Evolutionary conservation across 2,329 filamentous ascomycete genomes (phyloP), one percentile per base, ranked within the genome.

Genomic region (Pseudogymnoascus sp.): DNA sequence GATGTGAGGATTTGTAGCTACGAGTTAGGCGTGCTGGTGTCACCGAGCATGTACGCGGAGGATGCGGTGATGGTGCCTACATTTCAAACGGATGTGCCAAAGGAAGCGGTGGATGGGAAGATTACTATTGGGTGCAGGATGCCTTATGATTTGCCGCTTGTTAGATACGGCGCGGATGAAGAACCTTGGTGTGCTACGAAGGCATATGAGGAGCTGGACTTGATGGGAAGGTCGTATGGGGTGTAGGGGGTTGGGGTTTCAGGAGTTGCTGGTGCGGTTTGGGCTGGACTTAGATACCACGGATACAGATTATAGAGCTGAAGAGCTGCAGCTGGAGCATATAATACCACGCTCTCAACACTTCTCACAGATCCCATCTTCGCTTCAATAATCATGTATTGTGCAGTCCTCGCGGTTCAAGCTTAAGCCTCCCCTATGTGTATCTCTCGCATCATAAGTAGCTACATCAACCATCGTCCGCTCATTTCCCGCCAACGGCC

Each of bases 11-110:
- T 96, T 28, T 86, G 88, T 63, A 95, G 90, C 31, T 96, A 88
- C 78, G 92, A 96, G 73, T 83, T 91, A 33, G 92, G 92, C 0
- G 90, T 96, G 1, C 72, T 96, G 55, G 81, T 96, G 0, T 96
- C 91, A 90, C 91, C 92, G 0, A 84, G 75, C 6, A 71, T 88
- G 16, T 78, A 83, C 31, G 74, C 75, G 7, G 74, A 79, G 25
- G 67, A 71, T 23, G 63, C 67, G 23, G 73, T 71, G 0, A 95
- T 96, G 88, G 77, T 88, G 1, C 85, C 85, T 1, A 84, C 83
- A 0, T 93, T 93, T 73, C 80, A 81, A 64, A 80, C 71, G 3
- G 88, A 95, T 72, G 71, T 66, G 21, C 85, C 87, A 1, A 68
- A 41, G 55, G 58, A 69, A 67, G 16, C 37, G 55, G 67, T 67